Base-by-base conservation (phyloP, 2,329 filamentous ascomycete species). In the Botrytis aclada region DNA sequence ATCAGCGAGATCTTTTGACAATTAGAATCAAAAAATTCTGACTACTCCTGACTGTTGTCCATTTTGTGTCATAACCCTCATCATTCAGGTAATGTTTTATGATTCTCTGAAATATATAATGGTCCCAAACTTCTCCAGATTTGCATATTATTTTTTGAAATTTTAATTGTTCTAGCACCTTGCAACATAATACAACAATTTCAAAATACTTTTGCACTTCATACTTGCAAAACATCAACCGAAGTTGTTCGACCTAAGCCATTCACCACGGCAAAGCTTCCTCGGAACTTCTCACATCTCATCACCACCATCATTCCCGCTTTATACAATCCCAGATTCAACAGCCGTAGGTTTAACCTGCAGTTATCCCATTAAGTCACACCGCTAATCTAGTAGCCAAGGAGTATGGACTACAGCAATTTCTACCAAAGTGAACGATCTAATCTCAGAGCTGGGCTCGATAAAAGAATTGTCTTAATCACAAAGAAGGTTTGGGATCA, bases 401-500 rank as follows among this genome's bases (percentile, higher is more conserved):
- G 3, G 1, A 41, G n/a, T 0, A 62, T 62, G 60, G 22, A 12
- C 7, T 62, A 22, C 34, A 18, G 34, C 7, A n/a, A 62, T 3
- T 2, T 12, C 32, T 60, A 34, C 58, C 10, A 25, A 22, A 20
- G 14, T 20, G 37, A 1, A 2, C 32, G 58, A 60, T 34, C 10
- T 25, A 32, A 16, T 14, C 32, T 37, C 10, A 6, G 14, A 37
- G 1, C 22, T 0, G 20, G 16, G 9, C 20, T 60, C n/a, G 51
- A 54, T 3, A 29, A 54, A 54, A n/a, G n/a, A 54, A 54, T 29
- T 3, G 1, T 0, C 25, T 29, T 54, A 12, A 25, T 54, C 34
- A 0, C 7, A 14, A 14, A 41, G 34, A 62, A 10, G 12, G 37
- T 62, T n/a, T 2, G 10, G 0, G 1, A 25, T 39, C 3, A 2